A percentile compares a stretch with the other conserved stretches of the same genome.
Evolutionary conservation across 257 asterid genomes (phyloP).

Genomic region (Solanum clarkiae): DNA sequence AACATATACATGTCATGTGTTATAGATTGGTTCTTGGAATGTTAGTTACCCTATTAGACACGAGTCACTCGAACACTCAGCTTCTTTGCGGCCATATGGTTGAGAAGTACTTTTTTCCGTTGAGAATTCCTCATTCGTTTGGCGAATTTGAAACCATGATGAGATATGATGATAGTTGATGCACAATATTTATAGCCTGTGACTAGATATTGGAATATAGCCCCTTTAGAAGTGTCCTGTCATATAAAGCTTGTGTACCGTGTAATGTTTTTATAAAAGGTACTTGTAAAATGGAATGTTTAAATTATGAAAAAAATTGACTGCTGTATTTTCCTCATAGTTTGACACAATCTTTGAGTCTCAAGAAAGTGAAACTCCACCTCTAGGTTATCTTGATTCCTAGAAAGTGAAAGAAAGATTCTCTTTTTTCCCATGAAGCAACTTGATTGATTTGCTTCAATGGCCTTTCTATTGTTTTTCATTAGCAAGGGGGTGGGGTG

Average conservation of each 20-base stretch:
- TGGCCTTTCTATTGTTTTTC: background rate
- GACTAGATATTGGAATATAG: background rate
- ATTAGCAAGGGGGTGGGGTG: no score
- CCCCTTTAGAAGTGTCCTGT: background rate
- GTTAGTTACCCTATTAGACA: background rate
- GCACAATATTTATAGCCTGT: background rate
- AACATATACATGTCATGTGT: background rate
- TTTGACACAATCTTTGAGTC: background rate
- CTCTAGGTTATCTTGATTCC: background rate
- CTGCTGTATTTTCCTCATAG: background rate
- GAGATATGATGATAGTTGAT: background rate
- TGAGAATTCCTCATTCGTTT: no score
- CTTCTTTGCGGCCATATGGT: background rate
- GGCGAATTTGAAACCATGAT: background rate
- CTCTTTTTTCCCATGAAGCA: background rate
- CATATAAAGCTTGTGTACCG: background rate
- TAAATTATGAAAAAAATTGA: background rate
- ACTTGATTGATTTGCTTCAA: background rate
- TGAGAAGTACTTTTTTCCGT: background rate
- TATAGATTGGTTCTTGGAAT: background rate
- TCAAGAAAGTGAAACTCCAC: background rate
- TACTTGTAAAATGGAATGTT: background rate
- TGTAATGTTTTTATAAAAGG: background rate
- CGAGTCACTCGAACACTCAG: background rate
- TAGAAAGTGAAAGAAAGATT: background rate